These are phyloP conservation scores for Biancaea sappan DNA, from an alignment of 306 rosid species.

Conservation along the genomic window DNA sequence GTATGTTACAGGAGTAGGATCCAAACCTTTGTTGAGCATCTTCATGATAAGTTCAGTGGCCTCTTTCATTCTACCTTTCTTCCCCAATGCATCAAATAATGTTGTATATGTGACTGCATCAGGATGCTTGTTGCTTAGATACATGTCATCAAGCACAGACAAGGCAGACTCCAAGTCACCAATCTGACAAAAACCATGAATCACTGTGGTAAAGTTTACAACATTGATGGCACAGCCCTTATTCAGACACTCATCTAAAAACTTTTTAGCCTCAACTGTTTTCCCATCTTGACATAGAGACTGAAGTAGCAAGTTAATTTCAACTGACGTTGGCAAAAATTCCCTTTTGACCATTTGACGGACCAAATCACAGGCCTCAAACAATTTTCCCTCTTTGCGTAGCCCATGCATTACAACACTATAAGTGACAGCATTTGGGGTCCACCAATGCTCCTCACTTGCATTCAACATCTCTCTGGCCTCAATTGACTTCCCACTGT, in stretches of 20 bases:
- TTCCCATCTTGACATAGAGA: slow-evolving; percentile 68
- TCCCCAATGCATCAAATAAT: slow-evolving; percentile 74
- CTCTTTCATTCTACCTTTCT: slow-evolving; percentile 72
- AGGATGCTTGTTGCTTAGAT: slow-evolving; percentile 84
- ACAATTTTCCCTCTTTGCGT: slow-evolving; percentile 78
- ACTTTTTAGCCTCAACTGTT: slow-evolving; percentile 65
- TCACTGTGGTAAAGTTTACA: slow-evolving; percentile 78
- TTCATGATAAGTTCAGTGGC: slow-evolving; percentile 59
- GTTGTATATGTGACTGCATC: slow-evolving; percentile 78
- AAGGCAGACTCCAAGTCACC: slow-evolving; percentile 76
- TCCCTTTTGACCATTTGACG: slow-evolving; percentile 74
- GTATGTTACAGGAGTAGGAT: slow-evolving; percentile 87
- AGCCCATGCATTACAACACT: slow-evolving; percentile 80
- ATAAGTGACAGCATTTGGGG: slow-evolving; percentile 78
- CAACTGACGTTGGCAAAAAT: slow-evolving; percentile 74
- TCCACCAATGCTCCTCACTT: slow-evolving; percentile 93
- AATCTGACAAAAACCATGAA: slow-evolving; percentile 81
- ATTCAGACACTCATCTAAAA: slow-evolving; percentile 70
- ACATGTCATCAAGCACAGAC: slow-evolving; percentile 84
- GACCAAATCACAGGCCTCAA: slow-evolving; percentile 73
- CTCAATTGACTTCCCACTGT: slow-evolving; percentile 68
- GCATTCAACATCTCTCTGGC: slow-evolving; percentile 74
- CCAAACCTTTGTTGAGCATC: slow-evolving; percentile 75
- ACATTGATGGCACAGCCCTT: slow-evolving; percentile 82
- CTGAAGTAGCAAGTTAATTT: slow-evolving; percentile 72